These are phyloP conservation scores for Xylaria flabelliformis DNA, from an alignment of 495 filamentous ascomycete genomes.

Conservation along the genomic window DNA sequence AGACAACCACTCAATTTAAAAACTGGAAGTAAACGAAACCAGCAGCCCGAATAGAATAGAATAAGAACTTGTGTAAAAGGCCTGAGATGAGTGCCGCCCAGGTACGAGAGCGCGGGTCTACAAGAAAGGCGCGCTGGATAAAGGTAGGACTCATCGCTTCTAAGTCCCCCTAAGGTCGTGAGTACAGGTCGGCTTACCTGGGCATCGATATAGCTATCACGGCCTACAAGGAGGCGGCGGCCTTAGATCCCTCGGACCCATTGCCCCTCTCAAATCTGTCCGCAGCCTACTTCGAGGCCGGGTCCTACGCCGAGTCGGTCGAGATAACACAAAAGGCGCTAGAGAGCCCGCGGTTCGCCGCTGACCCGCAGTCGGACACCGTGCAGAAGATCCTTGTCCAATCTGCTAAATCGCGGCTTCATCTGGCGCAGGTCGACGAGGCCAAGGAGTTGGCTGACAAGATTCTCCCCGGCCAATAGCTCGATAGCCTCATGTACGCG, in stretches of 20 bases:
- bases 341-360: constrained; percentile 24
- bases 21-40: too few relatives aligned
- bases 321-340: constrained; percentile 36
- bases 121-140: neutral
- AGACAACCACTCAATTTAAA: too few relatives aligned
- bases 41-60: too few relatives aligned
- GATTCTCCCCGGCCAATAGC: neutral
- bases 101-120: neutral
- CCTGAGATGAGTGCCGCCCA: neutral
- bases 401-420: constrained; percentile 39
- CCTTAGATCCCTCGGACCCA: constrained; percentile 34
- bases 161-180: neutral
- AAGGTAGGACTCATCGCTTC: constrained; percentile 1
- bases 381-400: constrained; percentile 37
- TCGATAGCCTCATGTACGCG: constrained; percentile 14
- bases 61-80: neutral
- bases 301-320: constrained; percentile 39
- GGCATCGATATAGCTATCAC: constrained; percentile 30
- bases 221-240: constrained; percentile 38
- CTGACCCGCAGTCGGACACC: neutral
- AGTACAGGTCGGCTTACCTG: neutral
- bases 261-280: constrained; percentile 46
- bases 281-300: constrained; percentile 42
- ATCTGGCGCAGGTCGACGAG: constrained; percentile 32
- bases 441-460: constrained; percentile 32